Evolutionary conservation across 495 filamentous ascomycete species (phyloP), one percentile per base, ranked within the genome.

Genomic region (Aeminium ludgeri): DNA sequence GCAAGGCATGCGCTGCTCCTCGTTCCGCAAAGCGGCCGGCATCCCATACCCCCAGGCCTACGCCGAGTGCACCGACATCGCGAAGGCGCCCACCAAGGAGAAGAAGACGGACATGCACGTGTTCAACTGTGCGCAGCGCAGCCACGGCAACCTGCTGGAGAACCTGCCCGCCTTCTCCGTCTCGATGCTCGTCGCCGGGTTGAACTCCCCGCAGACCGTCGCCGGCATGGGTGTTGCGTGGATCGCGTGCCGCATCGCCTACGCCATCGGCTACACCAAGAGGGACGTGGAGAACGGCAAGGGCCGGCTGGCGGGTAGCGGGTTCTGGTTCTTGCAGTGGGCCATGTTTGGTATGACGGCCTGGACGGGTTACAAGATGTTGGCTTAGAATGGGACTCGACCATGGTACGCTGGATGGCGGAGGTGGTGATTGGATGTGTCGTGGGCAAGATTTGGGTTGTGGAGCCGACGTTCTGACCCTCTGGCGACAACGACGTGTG

Each of bases 51-150:
- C 40, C 52, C 55, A 43, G 47, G 51, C 53, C 10, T 53, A 50
- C 27, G 47, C 52, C 40, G 55, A 59, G 36, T 54, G 57, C 43
- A 28, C 38, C 40, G 54, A 61, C 23, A 45, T 61, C 35, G 32
- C 49, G 35, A 8, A 30, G 13, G 43, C 54, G 15, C 43, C 48
- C 5, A 29, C 31, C 11, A 42, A 53, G 11, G 46, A 48, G 10
- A 39, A 49, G 19, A 46, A 56, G 32, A 48, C 57, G 40, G 53
- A 46, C 0, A 51, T 60, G 49, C 51, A 57, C 43, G 43, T 53
- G 17, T 63, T 63, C 59, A 65, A 65, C 52, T 57, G 59, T 53
- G 57, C 59, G 10, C 62, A 65, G 52, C 59, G 62, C 13, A 23
- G 13, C 3, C 31, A 35, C 10, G 45, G 29, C 25, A 65, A 65